Percentiles rank a stretch among this genome's conserved stretches.
These are phyloP conservation scores for Tetrapisispora fleetii DNA, from an alignment of 805 yeast species.

Conservation along the genomic window DNA sequence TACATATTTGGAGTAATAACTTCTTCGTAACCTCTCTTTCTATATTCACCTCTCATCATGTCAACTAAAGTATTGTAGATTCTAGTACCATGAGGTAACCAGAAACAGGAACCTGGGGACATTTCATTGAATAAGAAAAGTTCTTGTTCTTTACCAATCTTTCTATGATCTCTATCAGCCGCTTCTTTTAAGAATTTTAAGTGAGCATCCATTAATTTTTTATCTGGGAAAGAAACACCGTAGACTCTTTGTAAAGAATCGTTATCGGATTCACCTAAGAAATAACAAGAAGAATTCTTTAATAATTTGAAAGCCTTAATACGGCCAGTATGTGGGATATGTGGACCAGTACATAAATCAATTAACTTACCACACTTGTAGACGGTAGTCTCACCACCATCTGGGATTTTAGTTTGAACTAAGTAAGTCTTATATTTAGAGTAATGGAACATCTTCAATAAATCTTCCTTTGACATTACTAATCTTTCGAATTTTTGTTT, in stretches of 20 bases:
- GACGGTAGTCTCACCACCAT: slow-evolving; percentile 91
- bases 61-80: slow-evolving; percentile 84
- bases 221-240: slow-evolving; percentile 98
- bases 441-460: slow-evolving; percentile 87
- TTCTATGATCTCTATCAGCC: slow-evolving; percentile 90
- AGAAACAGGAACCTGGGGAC: slow-evolving; percentile 97
- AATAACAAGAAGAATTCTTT: slow-evolving; percentile 93
- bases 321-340: slow-evolving; percentile 93
- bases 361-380: slow-evolving; percentile 96
- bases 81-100: slow-evolving; percentile 99
- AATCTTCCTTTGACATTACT: slow-evolving; percentile 82
- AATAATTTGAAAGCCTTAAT: slow-evolving; percentile 88
- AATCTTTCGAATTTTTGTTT: slow-evolving; percentile 92
- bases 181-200: slow-evolving; percentile 93
- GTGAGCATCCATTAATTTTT: slow-evolving; percentile 90
- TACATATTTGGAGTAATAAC: slow-evolving; percentile 99
- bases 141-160: slow-evolving; percentile 93
- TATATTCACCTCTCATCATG: slow-evolving; percentile 73
- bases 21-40: slow-evolving; percentile 92
- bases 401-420: slow-evolving; percentile 83
- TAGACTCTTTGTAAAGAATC: slow-evolving; percentile 95
- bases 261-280: slow-evolving; percentile 83
- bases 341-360: slow-evolving; percentile 96
- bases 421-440: slow-evolving; percentile 91
- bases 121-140: slow-evolving; percentile 89